Evolutionary conservation across 2,329 filamentous ascomycete genomes (phyloP), one percentile per base, ranked within the genome.

Genomic region (Leptographium procerum): DNA sequence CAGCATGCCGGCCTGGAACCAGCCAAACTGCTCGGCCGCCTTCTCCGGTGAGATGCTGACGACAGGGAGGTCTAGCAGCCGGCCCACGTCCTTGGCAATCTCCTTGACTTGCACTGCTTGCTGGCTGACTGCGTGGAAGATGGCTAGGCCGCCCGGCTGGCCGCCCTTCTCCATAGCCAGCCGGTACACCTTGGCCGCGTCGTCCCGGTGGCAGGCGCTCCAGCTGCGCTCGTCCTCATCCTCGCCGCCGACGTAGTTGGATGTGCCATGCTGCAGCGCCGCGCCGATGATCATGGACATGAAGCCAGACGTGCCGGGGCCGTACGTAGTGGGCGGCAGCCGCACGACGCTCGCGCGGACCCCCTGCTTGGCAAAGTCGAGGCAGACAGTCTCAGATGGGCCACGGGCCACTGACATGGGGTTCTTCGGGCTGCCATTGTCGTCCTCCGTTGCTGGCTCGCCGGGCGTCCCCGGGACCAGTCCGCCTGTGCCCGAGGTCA

Each of bases 321-420:
- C 74, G 57, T 76, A 73, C 1, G 68, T 69, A 7, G 68, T 70
- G 3, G 73, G 72, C 1, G 74, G 61, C 1, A 76, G 68, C 0
- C 75, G 70, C 13, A 76, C 61, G 1, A 71, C 66, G n/a, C 62
- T 63, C 0, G 66, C 65, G 0, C 69, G 67, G 2, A 77, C 64
- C 0, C 69, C 69, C 47, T 66, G 61, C 34, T 66, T 62, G 1
- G 64, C 61, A 48, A 69, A 61, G 28, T 61, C 57, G 9, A 68
- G 64, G 5, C 63, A 61, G 22, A 66, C 29, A 10, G 62, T 54
- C 36, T 72, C 69, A 1, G 63, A 65, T 9, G 61, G 60, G 1
- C 66, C 61, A 2, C 67, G 61, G 1, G 56, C 54, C 1, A 54
- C 36, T 0, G 61, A 63, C 16, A 63, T 60, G 29, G 52, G 61